Conservation (phyloP, 139 green algal genomes). For the Picochlorum sp. region DNA sequence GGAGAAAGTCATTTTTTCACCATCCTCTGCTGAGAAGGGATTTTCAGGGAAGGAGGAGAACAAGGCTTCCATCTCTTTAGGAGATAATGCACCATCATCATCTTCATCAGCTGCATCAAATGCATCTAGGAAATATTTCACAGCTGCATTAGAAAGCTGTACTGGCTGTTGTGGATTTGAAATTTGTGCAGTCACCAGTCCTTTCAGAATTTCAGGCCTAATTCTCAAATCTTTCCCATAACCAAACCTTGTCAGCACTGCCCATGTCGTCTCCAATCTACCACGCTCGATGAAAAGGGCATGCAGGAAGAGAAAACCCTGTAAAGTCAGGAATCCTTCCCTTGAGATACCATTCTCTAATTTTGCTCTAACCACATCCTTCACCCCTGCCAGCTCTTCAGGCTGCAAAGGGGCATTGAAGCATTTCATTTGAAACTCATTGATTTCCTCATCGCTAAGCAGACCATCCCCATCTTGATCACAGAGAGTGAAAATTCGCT, state of each 20-base stretch:
- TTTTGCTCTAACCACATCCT: constrained; percentile 69
- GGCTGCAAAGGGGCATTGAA: constrained; percentile 58
- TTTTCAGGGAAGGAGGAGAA: constrained; percentile 40
- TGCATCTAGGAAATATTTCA: constrained; percentile 38
- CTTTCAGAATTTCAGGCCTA: constrained; percentile 34
- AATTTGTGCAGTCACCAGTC: constrained; percentile 22
- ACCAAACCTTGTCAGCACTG: constrained; percentile 71
- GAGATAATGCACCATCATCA: constrained; percentile 36
- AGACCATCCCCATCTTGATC: constrained; percentile 64
- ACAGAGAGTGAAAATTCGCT: constrained; percentile 77
- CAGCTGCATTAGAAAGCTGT: constrained; percentile 40
- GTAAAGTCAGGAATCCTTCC: constrained; percentile 60
- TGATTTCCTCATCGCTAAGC: constrained; percentile 73
- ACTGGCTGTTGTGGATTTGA: constrained; percentile 29
- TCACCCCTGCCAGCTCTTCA: constrained; percentile 78
- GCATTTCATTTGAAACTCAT: constrained; percentile 71
- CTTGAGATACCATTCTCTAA: constrained; percentile 33
- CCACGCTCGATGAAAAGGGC: constrained; percentile 89
- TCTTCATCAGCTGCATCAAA: constrained; percentile 45
- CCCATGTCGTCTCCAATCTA: constrained; percentile 83
- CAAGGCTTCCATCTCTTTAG: constrained; percentile 34
- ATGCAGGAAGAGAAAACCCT: constrained; percentile 90
- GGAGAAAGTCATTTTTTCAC: constrained; percentile 3
- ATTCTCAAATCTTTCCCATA: constrained; percentile 63
- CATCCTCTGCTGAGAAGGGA: constrained; percentile 13